Percentiles rank a stretch among this genome's conserved stretches.
Evolutionary conservation across 306 rosid genomes (phyloP).

Genomic region (Cucurbita maxima): DNA sequence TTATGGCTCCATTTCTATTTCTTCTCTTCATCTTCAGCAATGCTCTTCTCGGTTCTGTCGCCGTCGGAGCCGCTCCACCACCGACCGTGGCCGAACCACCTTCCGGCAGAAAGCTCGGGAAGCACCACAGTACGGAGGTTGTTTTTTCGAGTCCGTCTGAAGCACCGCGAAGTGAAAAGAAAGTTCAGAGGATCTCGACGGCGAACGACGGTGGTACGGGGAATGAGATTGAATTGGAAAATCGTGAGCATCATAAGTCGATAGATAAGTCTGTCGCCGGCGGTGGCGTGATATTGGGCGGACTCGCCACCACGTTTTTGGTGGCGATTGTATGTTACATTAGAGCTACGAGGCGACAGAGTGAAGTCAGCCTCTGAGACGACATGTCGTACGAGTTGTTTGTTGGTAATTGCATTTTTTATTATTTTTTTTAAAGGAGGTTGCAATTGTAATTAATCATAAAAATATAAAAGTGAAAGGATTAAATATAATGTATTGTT

Average conservation of each 20-base stretch:
- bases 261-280: constrained; percentile 62
- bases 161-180: constrained; percentile 22
- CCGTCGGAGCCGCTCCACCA: constrained; percentile 3
- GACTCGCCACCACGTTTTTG: constrained; percentile 62
- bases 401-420: no score
- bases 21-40: constrained; percentile 28
- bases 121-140: constrained; percentile 14
- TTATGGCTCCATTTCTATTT: constrained; percentile 29
- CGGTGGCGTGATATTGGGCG: constrained; percentile 76
- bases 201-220: background rate
- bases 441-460: background rate
- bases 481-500: background rate
- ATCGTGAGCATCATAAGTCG: constrained; percentile 23
- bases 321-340: constrained; percentile 62
- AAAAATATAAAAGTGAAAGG: background rate
- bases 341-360: constrained; percentile 42
- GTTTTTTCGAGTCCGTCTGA: background rate
- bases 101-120: constrained; percentile 43
- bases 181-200: constrained; percentile 12
- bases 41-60: constrained; percentile 16
- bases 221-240: constrained; percentile 5
- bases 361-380: background rate
- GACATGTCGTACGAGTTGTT: constrained; percentile 4
- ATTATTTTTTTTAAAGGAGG: background rate
- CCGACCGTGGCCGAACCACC: constrained; percentile 5